A percentile compares a stretch with the other conserved stretches of the same genome.
These are phyloP conservation scores for Pelargonium australe DNA, from an alignment of 441 rosid genomes.

Conservation along the genomic window DNA sequence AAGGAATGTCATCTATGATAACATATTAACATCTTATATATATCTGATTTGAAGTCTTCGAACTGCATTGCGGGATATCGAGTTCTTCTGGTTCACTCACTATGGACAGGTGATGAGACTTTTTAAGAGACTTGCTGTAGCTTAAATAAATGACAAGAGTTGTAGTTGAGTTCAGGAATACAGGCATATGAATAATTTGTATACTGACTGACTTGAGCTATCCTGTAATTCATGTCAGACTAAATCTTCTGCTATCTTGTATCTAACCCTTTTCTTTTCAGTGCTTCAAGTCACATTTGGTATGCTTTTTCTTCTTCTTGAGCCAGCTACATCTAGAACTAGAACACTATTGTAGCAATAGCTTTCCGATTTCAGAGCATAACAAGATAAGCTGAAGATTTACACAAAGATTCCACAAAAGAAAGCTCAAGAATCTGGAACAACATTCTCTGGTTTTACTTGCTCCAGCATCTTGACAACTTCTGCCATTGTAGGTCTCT, in stretches of 20 bases:
- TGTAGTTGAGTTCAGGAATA: no score
- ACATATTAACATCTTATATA: no score
- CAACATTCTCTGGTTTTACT: conserved; percentile 28
- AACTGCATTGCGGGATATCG: no score
- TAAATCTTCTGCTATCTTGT: conserved; percentile 5
- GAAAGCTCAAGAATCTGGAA: conserved; percentile 9
- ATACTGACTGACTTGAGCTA: no score
- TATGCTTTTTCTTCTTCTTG: background rate
- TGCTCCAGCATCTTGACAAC: conserved; percentile 77
- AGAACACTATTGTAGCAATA: background rate
- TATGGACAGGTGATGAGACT: no score
- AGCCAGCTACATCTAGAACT: conserved; percentile 1
- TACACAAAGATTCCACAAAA: background rate
- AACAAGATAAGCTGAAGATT: background rate
- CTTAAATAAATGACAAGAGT: no score
- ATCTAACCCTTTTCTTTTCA: background rate
- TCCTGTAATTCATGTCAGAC: no score
- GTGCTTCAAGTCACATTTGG: background rate
- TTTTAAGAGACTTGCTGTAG: no score
- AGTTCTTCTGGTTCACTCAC: no score
- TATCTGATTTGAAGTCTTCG: no score
- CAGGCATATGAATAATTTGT: no score
- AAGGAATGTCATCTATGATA: no score
- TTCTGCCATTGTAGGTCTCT: conserved; percentile 79
- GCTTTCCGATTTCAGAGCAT: conserved; percentile 2